Conservation (phyloP, 108 stramenopile genomes). For the Discostella pseudostelligera region DNA sequence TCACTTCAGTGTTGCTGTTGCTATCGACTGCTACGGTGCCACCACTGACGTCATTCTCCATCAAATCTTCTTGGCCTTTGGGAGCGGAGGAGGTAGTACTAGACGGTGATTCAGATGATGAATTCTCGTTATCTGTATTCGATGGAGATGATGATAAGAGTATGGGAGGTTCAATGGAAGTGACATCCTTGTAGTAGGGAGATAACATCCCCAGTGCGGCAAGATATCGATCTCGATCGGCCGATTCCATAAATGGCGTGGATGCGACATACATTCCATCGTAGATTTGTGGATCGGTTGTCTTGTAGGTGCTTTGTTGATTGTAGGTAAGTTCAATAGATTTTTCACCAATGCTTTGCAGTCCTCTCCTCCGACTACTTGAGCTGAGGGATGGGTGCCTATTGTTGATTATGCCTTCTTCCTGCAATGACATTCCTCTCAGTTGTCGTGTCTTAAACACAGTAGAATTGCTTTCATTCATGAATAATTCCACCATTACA, state of each 20-base stretch:
- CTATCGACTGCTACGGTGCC: neutral
- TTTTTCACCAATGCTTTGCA: too few species aligned
- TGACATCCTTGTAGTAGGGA: slow-evolving; percentile 5
- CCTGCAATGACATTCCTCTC: too few species aligned
- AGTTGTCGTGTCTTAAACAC: too few species aligned
- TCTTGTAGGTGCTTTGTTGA: slow-evolving; percentile 3
- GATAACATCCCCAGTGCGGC: neutral
- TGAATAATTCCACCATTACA: too few species aligned
- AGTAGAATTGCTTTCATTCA: too few species aligned
- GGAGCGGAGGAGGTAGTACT: neutral
- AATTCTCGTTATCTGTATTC: neutral
- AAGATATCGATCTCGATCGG: neutral
- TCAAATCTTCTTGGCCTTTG: neutral
- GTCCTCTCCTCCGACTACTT: too few species aligned
- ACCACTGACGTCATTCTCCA: too few species aligned
- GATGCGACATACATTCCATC: neutral
- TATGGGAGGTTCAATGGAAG: neutral
- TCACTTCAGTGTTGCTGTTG: neutral
- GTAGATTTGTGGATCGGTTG: neutral
- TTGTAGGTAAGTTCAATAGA: neutral
- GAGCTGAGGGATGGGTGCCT: too few species aligned
- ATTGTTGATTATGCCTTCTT: too few species aligned
- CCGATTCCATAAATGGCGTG: neutral
- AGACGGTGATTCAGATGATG: neutral
- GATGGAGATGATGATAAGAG: neutral